phyloP scores from a whole-genome alignment of 805 yeast species.

The Zygoascus flipseniorum region DNA sequence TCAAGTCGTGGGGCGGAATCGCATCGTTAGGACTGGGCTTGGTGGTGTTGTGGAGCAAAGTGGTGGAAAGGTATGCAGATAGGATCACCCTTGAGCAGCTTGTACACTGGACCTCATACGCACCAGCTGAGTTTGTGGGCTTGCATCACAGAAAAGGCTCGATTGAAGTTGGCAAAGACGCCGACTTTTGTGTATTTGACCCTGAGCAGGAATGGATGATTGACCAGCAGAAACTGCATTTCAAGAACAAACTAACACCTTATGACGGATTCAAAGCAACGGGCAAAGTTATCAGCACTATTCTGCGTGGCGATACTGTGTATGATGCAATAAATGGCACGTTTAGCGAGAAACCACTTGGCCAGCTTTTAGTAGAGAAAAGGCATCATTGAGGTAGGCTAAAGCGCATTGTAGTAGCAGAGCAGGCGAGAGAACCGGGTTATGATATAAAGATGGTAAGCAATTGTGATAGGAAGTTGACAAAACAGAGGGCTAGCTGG shows the following conservation, averaged over 20 bases:
- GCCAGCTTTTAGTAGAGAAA: slow-evolving; percentile 4
- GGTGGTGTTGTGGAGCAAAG: slow-evolving; percentile 73
- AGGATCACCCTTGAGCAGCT: slow-evolving; percentile 51
- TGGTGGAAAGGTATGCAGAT: slow-evolving; percentile 19
- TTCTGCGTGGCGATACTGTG: slow-evolving; percentile 66
- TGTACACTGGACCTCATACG: slow-evolving; percentile 68
- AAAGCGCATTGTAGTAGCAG: background rate
- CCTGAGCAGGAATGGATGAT: slow-evolving; percentile 42
- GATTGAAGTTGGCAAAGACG: slow-evolving; percentile 69
- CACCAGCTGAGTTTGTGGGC: slow-evolving; percentile 84
- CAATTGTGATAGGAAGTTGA: no score
- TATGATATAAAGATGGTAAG: no score
- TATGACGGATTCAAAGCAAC: slow-evolving; percentile 60
- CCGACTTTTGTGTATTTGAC: slow-evolving; percentile 81
- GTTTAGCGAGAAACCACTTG: slow-evolving; percentile 3
- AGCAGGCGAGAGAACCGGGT: no score
- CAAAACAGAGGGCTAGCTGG: no score
- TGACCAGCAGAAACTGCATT: slow-evolving; percentile 35
- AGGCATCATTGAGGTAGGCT: background rate
- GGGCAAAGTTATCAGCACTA: slow-evolving; percentile 74
- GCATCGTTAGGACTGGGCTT: slow-evolving; percentile 88
- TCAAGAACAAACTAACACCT: slow-evolving; percentile 85
- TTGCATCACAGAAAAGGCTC: slow-evolving; percentile 63
- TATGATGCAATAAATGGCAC: slow-evolving; percentile 26
- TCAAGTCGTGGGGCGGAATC: slow-evolving; percentile 95